phyloP scores from a whole-genome alignment of 176 grass and related monocot species.

The Cenchrus fungigraminus region DNA sequence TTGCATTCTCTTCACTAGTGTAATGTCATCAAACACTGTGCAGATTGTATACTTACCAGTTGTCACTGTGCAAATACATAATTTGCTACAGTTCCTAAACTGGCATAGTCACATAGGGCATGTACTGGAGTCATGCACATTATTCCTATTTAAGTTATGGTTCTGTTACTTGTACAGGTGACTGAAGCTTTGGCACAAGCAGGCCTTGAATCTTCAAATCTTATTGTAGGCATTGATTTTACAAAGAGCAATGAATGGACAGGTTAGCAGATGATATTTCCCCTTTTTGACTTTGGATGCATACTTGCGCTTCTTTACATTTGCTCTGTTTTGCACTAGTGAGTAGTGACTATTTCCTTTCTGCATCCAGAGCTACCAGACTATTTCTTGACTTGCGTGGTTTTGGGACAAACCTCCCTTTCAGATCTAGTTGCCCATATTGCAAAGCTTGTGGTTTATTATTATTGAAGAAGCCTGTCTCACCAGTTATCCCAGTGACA shows the following conservation, averaged over 20 bases:
- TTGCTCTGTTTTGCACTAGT: constrained; percentile 18
- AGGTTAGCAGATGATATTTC: constrained; percentile 58
- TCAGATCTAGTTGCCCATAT: constrained; percentile 26
- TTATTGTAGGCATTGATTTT: constrained; percentile 95
- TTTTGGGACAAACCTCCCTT: constrained; percentile 1
- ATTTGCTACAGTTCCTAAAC: not conserved
- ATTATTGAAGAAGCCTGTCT: not conserved
- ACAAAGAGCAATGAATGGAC: constrained; percentile 98
- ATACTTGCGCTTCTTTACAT: constrained; percentile 25
- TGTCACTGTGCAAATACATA: not conserved
- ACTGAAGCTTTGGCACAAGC: constrained; percentile 87
- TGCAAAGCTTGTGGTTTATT: constrained; percentile 19
- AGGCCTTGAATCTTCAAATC: constrained; percentile 94
- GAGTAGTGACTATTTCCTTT: not conserved
- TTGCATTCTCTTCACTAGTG: constrained; percentile 1
- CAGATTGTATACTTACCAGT: not conserved
- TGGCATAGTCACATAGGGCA: not conserved
- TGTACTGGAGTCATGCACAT: not conserved
- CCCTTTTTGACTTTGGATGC: constrained; percentile 22
- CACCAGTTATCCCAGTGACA: constrained; percentile 2
- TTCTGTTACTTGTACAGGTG: constrained; percentile 56
- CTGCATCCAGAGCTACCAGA: not conserved
- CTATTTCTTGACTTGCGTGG: not conserved
- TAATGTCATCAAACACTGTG: not conserved
- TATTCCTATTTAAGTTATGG: constrained; percentile 18